Base-by-base conservation (phyloP, 2,329 filamentous ascomycete genomes). In the Rhinocladiella mackenziei region DNA sequence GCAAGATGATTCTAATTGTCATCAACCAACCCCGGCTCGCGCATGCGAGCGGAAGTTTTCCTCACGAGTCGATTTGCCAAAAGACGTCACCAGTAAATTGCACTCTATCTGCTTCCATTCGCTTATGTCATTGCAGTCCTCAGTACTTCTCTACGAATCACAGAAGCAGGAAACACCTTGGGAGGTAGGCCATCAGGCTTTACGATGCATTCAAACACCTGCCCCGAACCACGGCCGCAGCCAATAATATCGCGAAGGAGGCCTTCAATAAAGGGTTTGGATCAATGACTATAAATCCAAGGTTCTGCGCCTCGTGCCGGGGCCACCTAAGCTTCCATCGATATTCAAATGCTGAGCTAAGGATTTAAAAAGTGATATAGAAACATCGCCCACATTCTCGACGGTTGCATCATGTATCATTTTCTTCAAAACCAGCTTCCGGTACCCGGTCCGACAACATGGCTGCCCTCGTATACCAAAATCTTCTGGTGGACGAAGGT, bases 331-430 rank as follows among this genome's bases (percentile, higher is more conserved):
- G 25, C 13, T 45, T 48, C 50, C 29, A 53, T 43, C 7, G 31
- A 31, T 25, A 32, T 47, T 29, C 19, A 39, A 49, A 39, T 47
- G 50, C 45, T 53, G 42, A 53, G 42, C 23, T 53, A 53, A 53
- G 39, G 23, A 53, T 53, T 33, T 34, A 32, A 29, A 47, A 53
- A 41, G 33, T 43, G 26, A 18, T 53, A 53, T 48, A 47, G 46
- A 53, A 53, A 25, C 19, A 17, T 31, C 50, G 31, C 23, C 46
- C 15, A 31, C n/a, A 33, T 49, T 52, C 50, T 47, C 31, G 50
- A 30, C 22, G 9, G 13, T 38, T 39, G n/a, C 44, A 39, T 20
- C 48, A 48, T 44, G 40, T 5, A 5, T 19, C 29, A 29, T 14
- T 23, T 29, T 30, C 22, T 45, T 45, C 43, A 53, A 46, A 44